These are phyloP conservation scores for Picocystis sp. DNA, from an alignment of 163 green algal genomes.

Conservation along the genomic window DNA sequence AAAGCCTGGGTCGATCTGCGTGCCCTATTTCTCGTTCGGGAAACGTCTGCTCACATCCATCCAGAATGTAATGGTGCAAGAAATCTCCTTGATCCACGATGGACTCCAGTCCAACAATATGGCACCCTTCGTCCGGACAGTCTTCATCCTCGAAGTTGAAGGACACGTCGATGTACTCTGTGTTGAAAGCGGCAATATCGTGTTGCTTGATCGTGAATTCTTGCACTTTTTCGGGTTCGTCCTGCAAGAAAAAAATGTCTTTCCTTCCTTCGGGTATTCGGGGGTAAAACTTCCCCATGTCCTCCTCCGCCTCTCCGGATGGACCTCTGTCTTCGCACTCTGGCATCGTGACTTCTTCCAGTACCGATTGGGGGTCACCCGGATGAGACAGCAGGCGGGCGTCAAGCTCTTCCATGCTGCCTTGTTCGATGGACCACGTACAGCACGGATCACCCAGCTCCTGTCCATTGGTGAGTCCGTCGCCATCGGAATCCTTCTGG, in stretches of 20 bases:
- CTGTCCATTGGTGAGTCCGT: conserved; percentile 6
- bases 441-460: conserved; percentile 7
- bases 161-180: conserved; percentile 2
- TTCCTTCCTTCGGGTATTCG: too few species aligned
- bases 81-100: neutral
- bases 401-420: neutral
- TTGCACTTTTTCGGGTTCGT: too few species aligned
- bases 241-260: too few species aligned
- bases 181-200: neutral
- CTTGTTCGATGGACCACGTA: conserved; percentile 1
- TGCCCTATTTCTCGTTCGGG: neutral
- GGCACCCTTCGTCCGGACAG: too few species aligned
- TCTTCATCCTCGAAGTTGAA: neutral
- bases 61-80: conserved; percentile 2
- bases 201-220: too few species aligned
- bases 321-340: too few species aligned
- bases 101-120: too few species aligned
- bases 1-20: neutral
- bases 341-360: too few species aligned
- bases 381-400: too few species aligned
- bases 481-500: conserved; percentile 5
- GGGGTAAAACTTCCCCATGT: too few species aligned
- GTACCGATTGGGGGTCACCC: too few species aligned
- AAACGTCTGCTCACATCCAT: conserved; percentile 1
- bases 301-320: too few species aligned